phyloP scores from a whole-genome alignment of 495 filamentous ascomycete species.

The Aspergillus cavernicola region DNA sequence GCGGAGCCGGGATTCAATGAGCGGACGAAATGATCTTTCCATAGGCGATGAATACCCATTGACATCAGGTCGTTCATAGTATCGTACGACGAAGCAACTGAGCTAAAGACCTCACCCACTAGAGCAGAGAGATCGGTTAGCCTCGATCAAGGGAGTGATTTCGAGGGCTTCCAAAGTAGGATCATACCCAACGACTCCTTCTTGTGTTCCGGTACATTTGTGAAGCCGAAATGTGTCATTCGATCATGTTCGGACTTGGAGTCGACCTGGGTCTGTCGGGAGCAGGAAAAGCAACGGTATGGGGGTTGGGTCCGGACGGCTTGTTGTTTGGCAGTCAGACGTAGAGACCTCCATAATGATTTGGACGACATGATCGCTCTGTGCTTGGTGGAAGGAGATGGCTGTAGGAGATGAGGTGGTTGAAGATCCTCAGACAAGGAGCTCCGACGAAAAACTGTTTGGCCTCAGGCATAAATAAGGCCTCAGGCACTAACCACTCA shows the following conservation, averaged over 20 bases:
- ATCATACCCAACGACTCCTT: constrained; percentile 68
- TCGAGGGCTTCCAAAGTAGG: no score
- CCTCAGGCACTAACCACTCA: no score
- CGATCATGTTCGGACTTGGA: constrained; percentile 44
- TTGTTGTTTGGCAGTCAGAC: constrained; percentile 29
- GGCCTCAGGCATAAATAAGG: no score
- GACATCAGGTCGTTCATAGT: constrained; percentile 99
- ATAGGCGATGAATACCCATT: constrained; percentile 90
- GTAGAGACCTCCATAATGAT: constrained; percentile 37
- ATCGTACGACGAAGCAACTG: constrained; percentile 87
- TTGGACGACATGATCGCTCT: constrained; percentile 24
- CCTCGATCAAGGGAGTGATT: no score
- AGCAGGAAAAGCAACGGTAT: constrained; percentile 55
- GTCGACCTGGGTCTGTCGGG: constrained; percentile 42
- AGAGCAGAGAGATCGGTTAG: constrained; percentile 18
- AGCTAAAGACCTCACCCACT: constrained; percentile 92
- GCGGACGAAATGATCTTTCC: constrained; percentile 98
- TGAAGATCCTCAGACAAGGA: no score
- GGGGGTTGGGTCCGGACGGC: constrained; percentile 25
- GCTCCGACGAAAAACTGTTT: no score
- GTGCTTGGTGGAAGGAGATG: background rate
- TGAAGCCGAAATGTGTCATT: constrained; percentile 93
- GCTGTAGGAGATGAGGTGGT: background rate
- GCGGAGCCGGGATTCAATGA: constrained; percentile 81
- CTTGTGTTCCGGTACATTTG: constrained; percentile 75